Conservation (phyloP, 352 stramenopile genomes). For the Phytophthora pluvialis region DNA sequence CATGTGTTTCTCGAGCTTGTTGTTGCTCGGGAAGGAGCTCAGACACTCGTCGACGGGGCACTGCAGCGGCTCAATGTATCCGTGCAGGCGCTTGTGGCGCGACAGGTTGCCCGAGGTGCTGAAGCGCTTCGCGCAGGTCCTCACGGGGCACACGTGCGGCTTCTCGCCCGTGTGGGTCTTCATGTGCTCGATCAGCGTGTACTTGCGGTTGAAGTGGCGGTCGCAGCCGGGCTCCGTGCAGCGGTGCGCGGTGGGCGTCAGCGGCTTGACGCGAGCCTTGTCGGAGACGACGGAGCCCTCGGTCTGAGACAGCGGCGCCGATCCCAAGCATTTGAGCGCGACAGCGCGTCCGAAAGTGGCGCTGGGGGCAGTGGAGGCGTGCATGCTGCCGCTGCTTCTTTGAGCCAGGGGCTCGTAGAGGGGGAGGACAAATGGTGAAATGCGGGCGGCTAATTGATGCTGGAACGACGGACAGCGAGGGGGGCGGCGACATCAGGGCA, state of each 20-base stretch:
- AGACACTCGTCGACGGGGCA: constrained; percentile 46
- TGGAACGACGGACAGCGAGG: constrained; percentile 27
- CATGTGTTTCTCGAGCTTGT: constrained; percentile 67
- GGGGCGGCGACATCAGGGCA: constrained; percentile 1
- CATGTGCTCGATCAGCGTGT: constrained; percentile 57
- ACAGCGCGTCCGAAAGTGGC: constrained; percentile 7
- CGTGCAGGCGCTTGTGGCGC: constrained; percentile 60
- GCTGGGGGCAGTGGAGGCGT: not conserved
- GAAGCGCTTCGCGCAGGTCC: constrained; percentile 55
- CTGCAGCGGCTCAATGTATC: constrained; percentile 44
- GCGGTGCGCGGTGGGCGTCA: constrained; percentile 14
- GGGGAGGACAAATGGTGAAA: constrained; percentile 22
- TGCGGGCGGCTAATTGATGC: constrained; percentile 5
- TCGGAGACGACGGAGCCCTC: constrained; percentile 7
- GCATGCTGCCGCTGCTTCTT: constrained; percentile 17
- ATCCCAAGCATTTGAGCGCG: constrained; percentile 18
- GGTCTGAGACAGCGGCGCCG: constrained; percentile 12
- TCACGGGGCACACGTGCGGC: constrained; percentile 47
- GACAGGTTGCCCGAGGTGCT: constrained; percentile 63
- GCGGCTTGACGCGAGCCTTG: constrained; percentile 6
- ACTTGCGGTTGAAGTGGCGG: constrained; percentile 52
- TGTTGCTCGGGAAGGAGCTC: constrained; percentile 52
- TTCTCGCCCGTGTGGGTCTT: constrained; percentile 67
- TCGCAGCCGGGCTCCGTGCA: constrained; percentile 34
- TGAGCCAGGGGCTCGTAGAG: constrained; percentile 5